Evolutionary conservation across 2,329 filamentous ascomycete species (phyloP).

Genomic region (Aspergillus pseudonomiae): DNA sequence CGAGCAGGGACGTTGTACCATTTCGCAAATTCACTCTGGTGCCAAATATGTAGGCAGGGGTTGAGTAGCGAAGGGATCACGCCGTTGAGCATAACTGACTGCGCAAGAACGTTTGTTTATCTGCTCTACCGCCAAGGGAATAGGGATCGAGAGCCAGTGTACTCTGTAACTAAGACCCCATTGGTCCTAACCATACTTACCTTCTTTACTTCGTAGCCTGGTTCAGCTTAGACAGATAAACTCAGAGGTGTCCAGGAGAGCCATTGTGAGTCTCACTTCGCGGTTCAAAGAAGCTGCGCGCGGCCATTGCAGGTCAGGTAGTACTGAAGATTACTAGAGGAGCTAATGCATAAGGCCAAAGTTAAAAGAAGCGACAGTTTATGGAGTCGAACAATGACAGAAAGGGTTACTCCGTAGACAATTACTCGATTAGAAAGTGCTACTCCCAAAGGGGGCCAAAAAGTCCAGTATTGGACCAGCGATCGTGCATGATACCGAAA

Average conservation of each 20-base stretch:
- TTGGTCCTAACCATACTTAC: too few relatives aligned
- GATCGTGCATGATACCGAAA: conserved; percentile 2
- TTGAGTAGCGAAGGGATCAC: neutral
- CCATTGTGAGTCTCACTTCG: neutral
- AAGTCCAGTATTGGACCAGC: neutral
- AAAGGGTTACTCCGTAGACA: neutral
- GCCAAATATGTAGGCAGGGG: neutral
- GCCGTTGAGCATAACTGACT: too few relatives aligned
- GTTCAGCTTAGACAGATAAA: neutral
- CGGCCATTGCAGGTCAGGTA: neutral
- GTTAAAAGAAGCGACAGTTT: neutral
- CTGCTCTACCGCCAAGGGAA: neutral
- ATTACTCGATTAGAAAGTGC: too few relatives aligned
- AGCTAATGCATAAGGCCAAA: neutral
- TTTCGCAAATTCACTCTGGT: neutral
- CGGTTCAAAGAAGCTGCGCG: neutral
- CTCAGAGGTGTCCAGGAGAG: neutral
- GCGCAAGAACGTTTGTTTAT: neutral
- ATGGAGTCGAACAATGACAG: neutral
- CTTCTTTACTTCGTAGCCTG: too few relatives aligned
- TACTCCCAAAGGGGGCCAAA: neutral
- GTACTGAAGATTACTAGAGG: neutral
- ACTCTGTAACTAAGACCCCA: too few relatives aligned
- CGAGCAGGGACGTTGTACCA: neutral
- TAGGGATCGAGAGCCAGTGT: neutral